Evolutionary conservation across 2,329 filamentous ascomycete genomes (phyloP), one percentile per base, ranked within the genome.

Genomic region (Alternaria solani): DNA sequence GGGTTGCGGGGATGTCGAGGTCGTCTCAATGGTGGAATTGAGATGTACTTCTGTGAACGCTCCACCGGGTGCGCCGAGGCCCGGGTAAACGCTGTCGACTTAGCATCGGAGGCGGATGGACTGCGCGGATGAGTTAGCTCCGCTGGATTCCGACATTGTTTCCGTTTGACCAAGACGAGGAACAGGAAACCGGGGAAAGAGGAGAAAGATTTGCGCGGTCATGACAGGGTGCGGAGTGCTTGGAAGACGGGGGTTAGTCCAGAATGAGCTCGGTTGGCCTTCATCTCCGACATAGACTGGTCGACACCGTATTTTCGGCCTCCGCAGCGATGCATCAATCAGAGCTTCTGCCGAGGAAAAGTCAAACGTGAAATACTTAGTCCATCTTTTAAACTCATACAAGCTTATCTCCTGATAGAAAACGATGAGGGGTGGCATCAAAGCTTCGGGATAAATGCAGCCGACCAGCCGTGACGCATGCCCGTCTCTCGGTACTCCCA

Each of bases 21-120:
- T 23, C 25, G 23, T 55, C 57, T 48, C 26, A 63, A 63, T 63
- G 61, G 61, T 63, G 61, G 61, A 61, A 63, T 61, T 61, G 46
- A 34, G 38, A 53, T 51, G 28, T 41, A 55, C 57, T 51, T 51
- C 44, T 47, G 51, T 38, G 55, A 26, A 56, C 53, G 57, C 41
- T 43, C 49, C 52, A 51, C 61, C n/a, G 36, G 41, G 32, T 46
- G 57, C 49, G 44, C 61, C 57, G 53, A 61, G 57, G 51, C 53
- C 52, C 57, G 61, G 61, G 44, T 59, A 59, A 59, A 59, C 46
- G 42, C 26, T 18, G 54, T 36, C 12, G 43, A 56, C 36, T 12
- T 39, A 43, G 14, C 42, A 46, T 57, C 48, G 48, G 53, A 47
- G 44, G 51, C 61, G 61, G 61, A 57, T 44, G 61, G 53, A 41